Evolutionary conservation across 768 basidiomycete genomes (phyloP).

Genomic region (Serendipita vermifera): DNA sequence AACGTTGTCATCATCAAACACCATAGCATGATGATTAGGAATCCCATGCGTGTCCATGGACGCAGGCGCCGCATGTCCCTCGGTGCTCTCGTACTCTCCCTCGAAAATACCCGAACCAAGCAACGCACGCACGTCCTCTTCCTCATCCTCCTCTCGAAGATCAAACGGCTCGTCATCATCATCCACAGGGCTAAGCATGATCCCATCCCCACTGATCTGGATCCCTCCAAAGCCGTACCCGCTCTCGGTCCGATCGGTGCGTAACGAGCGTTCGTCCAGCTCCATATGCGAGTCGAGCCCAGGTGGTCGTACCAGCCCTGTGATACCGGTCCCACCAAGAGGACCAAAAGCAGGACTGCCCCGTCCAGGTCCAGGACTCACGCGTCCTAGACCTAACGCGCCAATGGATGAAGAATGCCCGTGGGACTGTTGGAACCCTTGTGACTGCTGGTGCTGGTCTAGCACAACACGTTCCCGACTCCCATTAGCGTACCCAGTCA

Average conservation of each 20-base stretch:
- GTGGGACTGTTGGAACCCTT: neutral
- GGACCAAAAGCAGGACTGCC: neutral
- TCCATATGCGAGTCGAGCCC: slow-evolving; percentile 5
- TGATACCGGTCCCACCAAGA: neutral
- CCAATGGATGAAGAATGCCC: neutral
- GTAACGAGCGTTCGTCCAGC: neutral
- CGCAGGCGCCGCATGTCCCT: too few species aligned
- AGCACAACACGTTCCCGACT: slow-evolving; percentile 1
- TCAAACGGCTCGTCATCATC: neutral
- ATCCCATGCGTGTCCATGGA: neutral
- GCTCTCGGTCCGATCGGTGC: neutral
- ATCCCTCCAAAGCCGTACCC: slow-evolving; percentile 4
- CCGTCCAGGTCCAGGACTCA: too few species aligned
- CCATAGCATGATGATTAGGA: neutral
- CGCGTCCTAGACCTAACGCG: neutral
- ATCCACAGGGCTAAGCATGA: slow-evolving; percentile 7
- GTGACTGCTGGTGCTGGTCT: neutral
- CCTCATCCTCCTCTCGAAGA: neutral
- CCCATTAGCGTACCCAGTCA: neutral
- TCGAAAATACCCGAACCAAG: neutral
- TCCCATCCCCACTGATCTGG: neutral
- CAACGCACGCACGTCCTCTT: neutral
- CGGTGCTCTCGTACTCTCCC: slow-evolving; percentile 6
- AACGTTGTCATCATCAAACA: neutral
- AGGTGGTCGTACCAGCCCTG: neutral